A percentile compares a stretch with the other conserved stretches of the same genome.
These are phyloP conservation scores for Suhomyces chickasaworum DNA, from an alignment of 1,139 yeast genomes.

Conservation along the genomic window DNA sequence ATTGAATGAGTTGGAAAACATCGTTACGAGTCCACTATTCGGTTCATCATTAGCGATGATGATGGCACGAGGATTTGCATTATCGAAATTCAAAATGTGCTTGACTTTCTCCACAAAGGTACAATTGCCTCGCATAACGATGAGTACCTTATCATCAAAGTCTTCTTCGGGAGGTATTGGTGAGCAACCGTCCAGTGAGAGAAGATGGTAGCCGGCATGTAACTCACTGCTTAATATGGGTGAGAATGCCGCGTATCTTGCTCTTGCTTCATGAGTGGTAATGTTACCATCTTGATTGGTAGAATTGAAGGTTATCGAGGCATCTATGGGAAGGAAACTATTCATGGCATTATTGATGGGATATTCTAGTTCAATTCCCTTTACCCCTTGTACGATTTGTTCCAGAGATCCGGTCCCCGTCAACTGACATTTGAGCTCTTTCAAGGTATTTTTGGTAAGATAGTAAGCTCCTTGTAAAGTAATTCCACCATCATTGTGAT, in stretches of 20 bases:
- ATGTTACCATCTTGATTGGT: constrained; percentile 20
- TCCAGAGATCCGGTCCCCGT: constrained; percentile 8
- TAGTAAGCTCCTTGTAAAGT: constrained; percentile 31
- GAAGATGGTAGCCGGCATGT: constrained; percentile 27
- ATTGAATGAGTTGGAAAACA: constrained; percentile 45
- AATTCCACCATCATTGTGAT: constrained; percentile 15
- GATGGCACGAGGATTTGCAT: constrained; percentile 34
- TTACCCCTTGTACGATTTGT: not conserved
- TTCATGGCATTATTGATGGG: constrained; percentile 42
- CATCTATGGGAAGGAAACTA: constrained; percentile 47
- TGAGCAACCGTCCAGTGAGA: constrained; percentile 36
- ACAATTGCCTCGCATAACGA: constrained; percentile 45
- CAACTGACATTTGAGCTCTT: constrained; percentile 26
- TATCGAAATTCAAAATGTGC: constrained; percentile 30
- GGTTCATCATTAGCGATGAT: constrained; percentile 49
- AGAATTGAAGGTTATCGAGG: constrained; percentile 34
- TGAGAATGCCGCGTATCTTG: constrained; percentile 49
- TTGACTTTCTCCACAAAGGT: constrained; percentile 45
- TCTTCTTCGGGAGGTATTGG: constrained; percentile 17
- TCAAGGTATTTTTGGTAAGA: constrained; percentile 30
- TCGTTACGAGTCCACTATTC: constrained; percentile 40
- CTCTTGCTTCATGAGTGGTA: constrained; percentile 30
- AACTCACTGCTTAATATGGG: constrained; percentile 34
- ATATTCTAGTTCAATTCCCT: constrained; percentile 31
- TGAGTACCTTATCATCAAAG: constrained; percentile 29